phyloP scores from a whole-genome alignment of 306 rosid species.

The Astragalus membranaceus region DNA sequence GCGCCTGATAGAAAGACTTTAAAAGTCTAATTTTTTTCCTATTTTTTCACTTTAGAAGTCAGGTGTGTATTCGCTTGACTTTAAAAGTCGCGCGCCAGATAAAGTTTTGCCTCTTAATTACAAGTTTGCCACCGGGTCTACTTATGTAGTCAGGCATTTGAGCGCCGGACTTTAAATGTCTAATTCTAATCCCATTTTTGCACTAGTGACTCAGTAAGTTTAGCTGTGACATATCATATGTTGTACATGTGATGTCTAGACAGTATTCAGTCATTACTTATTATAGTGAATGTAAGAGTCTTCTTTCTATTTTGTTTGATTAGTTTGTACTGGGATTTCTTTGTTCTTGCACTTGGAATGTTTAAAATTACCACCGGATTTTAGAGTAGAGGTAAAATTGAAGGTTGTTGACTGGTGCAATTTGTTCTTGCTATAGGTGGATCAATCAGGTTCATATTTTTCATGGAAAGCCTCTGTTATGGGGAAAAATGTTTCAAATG shows the following conservation, averaged over 20 bases:
- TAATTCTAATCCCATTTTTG: no score
- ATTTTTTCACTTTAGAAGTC: no score
- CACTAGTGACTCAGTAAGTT: slow-evolving; percentile 37
- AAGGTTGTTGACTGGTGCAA: slow-evolving; percentile 3
- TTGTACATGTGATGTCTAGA: neutral
- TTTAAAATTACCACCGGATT: neutral
- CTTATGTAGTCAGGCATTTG: no score
- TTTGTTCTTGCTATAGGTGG: slow-evolving; percentile 54
- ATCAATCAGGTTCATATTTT: slow-evolving; percentile 93
- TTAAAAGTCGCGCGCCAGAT: no score
- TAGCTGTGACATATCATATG: slow-evolving; percentile 40
- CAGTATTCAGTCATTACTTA: neutral
- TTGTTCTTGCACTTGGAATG: neutral
- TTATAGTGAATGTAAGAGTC: neutral
- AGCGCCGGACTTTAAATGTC: no score
- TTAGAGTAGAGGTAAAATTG: neutral
- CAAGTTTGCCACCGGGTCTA: no score
- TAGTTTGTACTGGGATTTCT: neutral
- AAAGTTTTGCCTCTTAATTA: no score
- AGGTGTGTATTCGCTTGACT: no score
- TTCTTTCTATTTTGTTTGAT: slow-evolving; percentile 3
- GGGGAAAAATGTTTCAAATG: slow-evolving; percentile 98
- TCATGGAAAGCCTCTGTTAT: slow-evolving; percentile 99
- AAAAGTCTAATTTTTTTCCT: no score
- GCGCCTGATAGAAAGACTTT: no score